phyloP scores from a whole-genome alignment of 2,329 filamentous ascomycete species.

The Ophiostoma ulmi region DNA sequence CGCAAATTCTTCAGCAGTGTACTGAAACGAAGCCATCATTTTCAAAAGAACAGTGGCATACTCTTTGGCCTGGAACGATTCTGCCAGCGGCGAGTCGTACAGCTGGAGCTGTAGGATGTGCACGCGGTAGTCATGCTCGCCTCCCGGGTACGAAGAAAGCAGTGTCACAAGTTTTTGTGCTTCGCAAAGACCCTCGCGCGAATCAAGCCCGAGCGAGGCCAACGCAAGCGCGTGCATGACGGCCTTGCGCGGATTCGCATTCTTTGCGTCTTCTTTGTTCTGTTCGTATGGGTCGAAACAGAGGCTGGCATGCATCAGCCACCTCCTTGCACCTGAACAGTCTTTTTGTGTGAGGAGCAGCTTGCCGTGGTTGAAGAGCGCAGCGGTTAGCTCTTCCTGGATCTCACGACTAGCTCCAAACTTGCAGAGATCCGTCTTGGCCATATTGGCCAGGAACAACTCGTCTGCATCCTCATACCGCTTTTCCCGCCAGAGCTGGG shows the following conservation, averaged over 20 bases:
- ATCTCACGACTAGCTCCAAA: slow-evolving; percentile 42
- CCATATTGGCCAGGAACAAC: slow-evolving; percentile 56
- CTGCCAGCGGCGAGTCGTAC: slow-evolving; percentile 46
- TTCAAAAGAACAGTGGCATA: slow-evolving; percentile 52
- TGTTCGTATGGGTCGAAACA: not conserved
- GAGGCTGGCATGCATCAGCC: slow-evolving; percentile 50
- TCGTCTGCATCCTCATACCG: slow-evolving; percentile 72
- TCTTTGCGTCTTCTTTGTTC: slow-evolving; percentile 30
- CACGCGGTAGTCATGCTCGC: slow-evolving; percentile 58
- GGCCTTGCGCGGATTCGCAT: slow-evolving; percentile 37
- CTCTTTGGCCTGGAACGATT: slow-evolving; percentile 44
- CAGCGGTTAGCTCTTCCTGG: slow-evolving; percentile 59
- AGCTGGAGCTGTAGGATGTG: slow-evolving; percentile 64
- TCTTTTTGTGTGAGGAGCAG: slow-evolving; percentile 49
- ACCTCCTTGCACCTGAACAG: slow-evolving; percentile 55
- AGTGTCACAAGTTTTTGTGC: slow-evolving; percentile 54
- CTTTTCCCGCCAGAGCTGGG: slow-evolving; percentile 69
- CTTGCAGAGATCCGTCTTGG: slow-evolving; percentile 37
- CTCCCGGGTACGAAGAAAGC: slow-evolving; percentile 54
- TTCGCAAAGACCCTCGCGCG: slow-evolving; percentile 42
- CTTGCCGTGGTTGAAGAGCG: slow-evolving; percentile 68
- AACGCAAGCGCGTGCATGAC: slow-evolving; percentile 61
- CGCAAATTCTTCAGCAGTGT: slow-evolving; percentile 60
- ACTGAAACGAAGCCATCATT: slow-evolving; percentile 49
- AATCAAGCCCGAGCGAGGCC: slow-evolving; percentile 46